A percentile compares a stretch with the other conserved stretches of the same genome.
phyloP scores from a whole-genome alignment of 805 yeast species.

The Teunomyces aglyptinius region DNA sequence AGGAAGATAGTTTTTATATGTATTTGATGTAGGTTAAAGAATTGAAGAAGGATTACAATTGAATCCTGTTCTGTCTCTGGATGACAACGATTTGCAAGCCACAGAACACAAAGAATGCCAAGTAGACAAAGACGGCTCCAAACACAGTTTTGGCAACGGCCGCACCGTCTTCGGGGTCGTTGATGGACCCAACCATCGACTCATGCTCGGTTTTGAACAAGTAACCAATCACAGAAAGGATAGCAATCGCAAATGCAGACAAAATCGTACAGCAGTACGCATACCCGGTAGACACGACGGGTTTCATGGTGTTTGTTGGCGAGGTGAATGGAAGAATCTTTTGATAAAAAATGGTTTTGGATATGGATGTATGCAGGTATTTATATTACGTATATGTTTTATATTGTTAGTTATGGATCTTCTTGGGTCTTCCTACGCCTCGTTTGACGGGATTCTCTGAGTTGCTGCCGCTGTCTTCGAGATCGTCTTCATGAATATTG shows the following conservation, averaged over 20 bases:
- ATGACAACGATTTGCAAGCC: constrained; percentile 76
- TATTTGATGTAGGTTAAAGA: constrained; percentile 1
- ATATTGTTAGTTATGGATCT: not conserved
- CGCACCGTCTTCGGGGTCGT: constrained; percentile 89
- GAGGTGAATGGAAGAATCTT: not conserved
- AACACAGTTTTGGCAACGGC: constrained; percentile 91
- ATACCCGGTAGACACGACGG: constrained; percentile 58
- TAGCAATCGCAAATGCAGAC: constrained; percentile 89
- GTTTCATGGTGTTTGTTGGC: constrained; percentile 29
- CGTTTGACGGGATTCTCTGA: constrained; percentile 5
- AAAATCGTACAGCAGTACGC: constrained; percentile 96
- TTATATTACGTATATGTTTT: too few relatives aligned
- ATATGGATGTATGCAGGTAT: not conserved
- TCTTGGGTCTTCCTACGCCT: constrained; percentile 1
- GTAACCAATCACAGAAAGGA: constrained; percentile 79
- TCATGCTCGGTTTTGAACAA: constrained; percentile 81
- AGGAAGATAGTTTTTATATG: not conserved
- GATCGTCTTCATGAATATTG: constrained; percentile 12
- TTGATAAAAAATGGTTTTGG: not conserved
- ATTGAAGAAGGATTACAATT: constrained; percentile 19
- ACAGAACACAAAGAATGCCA: constrained; percentile 80
- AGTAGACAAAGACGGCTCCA: constrained; percentile 84
- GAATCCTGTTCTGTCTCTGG: constrained; percentile 65
- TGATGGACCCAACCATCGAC: constrained; percentile 86
- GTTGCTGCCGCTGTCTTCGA: constrained; percentile 14